Conservation (phyloP, 305 asterid genomes). For the Solanum hybrid region DNA sequence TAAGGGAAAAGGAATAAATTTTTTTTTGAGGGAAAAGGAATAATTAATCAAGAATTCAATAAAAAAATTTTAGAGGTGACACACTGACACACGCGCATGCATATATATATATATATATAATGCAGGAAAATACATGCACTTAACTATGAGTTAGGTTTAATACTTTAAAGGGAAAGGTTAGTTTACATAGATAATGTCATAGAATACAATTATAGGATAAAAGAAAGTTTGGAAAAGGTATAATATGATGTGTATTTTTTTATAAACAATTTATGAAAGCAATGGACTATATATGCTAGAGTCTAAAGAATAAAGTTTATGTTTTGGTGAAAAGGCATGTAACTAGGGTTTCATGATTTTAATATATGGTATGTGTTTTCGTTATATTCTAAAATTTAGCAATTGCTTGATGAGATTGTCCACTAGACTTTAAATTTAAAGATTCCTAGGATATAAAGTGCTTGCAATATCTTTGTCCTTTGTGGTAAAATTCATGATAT, state of each 20-base stretch:
- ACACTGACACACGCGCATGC: too few relatives aligned
- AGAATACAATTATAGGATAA: not conserved
- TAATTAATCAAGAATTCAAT: not conserved
- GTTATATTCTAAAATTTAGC: not conserved
- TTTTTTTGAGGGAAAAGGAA: too few relatives aligned
- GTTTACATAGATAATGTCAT: not conserved
- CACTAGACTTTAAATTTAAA: not conserved
- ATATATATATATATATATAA: not conserved
- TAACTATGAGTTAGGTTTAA: not conserved
- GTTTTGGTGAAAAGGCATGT: not conserved
- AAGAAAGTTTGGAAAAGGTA: not conserved
- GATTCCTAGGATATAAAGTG: not conserved
- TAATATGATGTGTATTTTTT: not conserved
- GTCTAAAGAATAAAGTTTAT: not conserved
- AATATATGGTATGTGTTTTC: not conserved
- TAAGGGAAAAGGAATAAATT: too few relatives aligned
- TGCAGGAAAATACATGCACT: not conserved
- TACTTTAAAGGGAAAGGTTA: not conserved
- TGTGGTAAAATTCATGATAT: not conserved
- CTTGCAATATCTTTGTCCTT: not conserved
- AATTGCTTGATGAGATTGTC: not conserved
- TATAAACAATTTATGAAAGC: not conserved
- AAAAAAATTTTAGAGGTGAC: not conserved
- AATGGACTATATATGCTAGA: not conserved
- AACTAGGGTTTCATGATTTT: not conserved